Evolutionary conservation across 768 basidiomycete species (phyloP), one percentile per base, ranked within the genome.

Genomic region (Mrakia gelida): DNA sequence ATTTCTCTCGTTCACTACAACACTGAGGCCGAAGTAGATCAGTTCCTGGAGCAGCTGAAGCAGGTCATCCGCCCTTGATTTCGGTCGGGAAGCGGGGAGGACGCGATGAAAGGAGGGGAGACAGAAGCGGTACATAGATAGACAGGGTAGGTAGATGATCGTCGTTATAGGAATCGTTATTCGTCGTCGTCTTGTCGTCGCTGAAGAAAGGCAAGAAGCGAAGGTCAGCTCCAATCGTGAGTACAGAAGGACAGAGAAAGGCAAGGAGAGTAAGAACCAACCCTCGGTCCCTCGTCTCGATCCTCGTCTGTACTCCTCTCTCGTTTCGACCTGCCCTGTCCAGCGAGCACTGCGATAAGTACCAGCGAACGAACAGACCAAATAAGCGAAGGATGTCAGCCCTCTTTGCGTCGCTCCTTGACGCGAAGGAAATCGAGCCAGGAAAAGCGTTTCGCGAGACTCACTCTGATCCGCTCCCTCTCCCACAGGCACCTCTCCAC

Each of bases 1-100:
- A 89, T 92, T 75, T 92, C 91, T 2, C 82, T 93, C 38, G 91
- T 92, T 32, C 92, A 93, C 80, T 92, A 92, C 81, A 92, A 92
- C 81, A 92, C 92, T 0, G 85, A 90, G 4, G 87, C 89, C 77
- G 91, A 93, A 81, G 91, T 92, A 0, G 83, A 89, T 75, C 85
- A 80, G 81, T 89, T 93, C 79, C 87, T 92, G 43, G 84, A 84
- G 0, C 38, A 26, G 41, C 67, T 70, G 10, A 38, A 41, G 41
- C 41, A 70, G 38, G 26, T 70, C 8, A 26, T 38, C 18, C 5
- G 67, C 8, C 67, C 38, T 6, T 70, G 67, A 70, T 1, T 11
- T 26, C 45, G 45, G 1, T 26, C 59, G 59, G n/a, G n/a, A n/a
- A n/a, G n/a, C n/a, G n/a, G n/a, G n/a, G n/a, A n/a, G n/a, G n/a